Base-by-base conservation (phyloP, 2,329 filamentous ascomycete species). In the Pseudonectria foliicola region DNA sequence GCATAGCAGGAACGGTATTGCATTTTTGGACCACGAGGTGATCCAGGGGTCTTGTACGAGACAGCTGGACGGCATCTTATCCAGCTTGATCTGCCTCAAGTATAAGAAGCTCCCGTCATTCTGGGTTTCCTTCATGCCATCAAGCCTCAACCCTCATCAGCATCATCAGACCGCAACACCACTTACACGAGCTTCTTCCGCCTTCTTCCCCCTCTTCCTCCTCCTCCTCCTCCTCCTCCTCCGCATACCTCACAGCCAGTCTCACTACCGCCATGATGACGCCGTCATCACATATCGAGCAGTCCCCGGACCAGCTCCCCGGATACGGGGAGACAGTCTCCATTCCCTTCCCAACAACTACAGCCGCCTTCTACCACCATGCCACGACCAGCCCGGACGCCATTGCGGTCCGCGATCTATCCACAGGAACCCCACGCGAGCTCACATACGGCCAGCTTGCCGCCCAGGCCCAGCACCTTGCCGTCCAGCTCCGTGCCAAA, bases 391-490 rank as follows among this genome's bases (percentile, higher is more conserved):
- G 55, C 21, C 66, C 67, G 13, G 48, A 61, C 15, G 49, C 45
- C 31, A 51, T 56, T 21, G 68, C 68, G 11, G 54, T 67, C 13
- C 58, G 61, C 37, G 52, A 62, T 45, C 40, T 62, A 25, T 55
- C 60, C 8, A 8, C 18, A 7, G 44, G 38, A n/a, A 35, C 42
- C 8, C 38, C 45, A 4, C 53, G 46, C 13, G 54, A 59, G 33
- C 49, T 71, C 34, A 68, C 67, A 5, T 73, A 73, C 45, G 43
- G 46, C 4, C 59, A 68, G 34, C 63, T 73, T 31, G 64, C 67
- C 25, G 48, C 37, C 25, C 54, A 57, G 16, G 62, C 61, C 28
- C 69, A 70, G 46, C 48, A 52, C 13, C 55, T 73, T 10, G 61
- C 67, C 27, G 52, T 57, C 33, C 47, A 59, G 13, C 60, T 73